Evolutionary conservation across 805 yeast genomes (phyloP).

Genomic region (Metschnikowia drakensbergensis): DNA sequence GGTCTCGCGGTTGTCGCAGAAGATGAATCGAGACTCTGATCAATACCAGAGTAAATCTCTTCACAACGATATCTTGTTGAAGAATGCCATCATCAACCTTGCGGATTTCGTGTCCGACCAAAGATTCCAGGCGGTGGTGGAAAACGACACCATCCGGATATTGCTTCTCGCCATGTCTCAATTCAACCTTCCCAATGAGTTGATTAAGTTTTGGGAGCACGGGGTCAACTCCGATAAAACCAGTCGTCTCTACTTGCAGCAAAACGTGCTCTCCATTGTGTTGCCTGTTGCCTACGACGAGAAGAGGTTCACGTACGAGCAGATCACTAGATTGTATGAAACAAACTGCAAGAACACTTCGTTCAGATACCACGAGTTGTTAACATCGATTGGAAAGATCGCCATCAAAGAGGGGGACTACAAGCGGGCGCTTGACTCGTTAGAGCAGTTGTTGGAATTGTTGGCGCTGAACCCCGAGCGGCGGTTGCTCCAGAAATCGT

Average conservation of each 20-base stretch:
- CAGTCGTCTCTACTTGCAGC: conserved; percentile 50
- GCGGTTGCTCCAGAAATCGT: conserved; percentile 24
- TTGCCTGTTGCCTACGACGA: conserved; percentile 62
- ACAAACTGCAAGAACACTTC: conserved; percentile 31
- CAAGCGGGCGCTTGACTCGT: conserved; percentile 59
- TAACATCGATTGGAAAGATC: conserved; percentile 71
- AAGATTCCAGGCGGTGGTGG: conserved; percentile 25
- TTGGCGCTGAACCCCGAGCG: conserved; percentile 13
- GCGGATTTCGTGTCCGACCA: conserved; percentile 29
- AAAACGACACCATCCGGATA: conserved; percentile 22
- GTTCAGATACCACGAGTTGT: conserved; percentile 41
- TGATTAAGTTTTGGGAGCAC: conserved; percentile 66
- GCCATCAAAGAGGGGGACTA: conserved; percentile 63
- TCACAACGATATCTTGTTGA: conserved; percentile 27
- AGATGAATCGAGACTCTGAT: conserved; percentile 38
- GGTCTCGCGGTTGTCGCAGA: conserved; percentile 29
- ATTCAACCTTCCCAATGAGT: conserved; percentile 49
- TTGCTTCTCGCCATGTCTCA: conserved; percentile 32
- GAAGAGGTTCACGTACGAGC: conserved; percentile 58
- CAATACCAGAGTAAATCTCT: conserved; percentile 23
- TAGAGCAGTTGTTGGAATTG: conserved; percentile 55
- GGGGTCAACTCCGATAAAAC: conserved; percentile 46
- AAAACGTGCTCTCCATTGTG: conserved; percentile 64
- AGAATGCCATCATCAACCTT: conserved; percentile 30
- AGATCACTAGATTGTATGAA: conserved; percentile 54